Evolutionary conservation across 352 stramenopile species (phyloP).

Genomic region (Globisporangium echinulatum): DNA sequence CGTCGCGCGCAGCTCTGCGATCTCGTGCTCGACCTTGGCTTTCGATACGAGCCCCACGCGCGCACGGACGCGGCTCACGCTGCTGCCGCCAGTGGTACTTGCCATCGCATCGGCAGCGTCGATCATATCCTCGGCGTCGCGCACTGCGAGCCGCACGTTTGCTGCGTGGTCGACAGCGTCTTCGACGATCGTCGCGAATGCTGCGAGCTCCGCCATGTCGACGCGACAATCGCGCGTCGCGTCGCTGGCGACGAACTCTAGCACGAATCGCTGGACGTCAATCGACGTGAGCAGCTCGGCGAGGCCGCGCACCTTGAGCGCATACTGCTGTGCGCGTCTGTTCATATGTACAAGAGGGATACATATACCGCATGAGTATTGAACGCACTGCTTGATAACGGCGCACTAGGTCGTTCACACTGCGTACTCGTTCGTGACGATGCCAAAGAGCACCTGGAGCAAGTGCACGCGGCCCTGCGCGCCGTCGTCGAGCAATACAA

Average conservation of each 20-base stretch:
- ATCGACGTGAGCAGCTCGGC: slow-evolving; percentile 28
- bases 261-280: slow-evolving; percentile 52
- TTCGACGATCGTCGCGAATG: slow-evolving; percentile 53
- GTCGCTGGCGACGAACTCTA: slow-evolving; percentile 39
- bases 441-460: slow-evolving; percentile 44
- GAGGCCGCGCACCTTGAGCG: slow-evolving; percentile 35
- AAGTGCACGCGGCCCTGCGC: slow-evolving; percentile 37
- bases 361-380: neutral
- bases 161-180: slow-evolving; percentile 41
- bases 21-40: slow-evolving; percentile 51
- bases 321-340: slow-evolving; percentile 33
- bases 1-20: slow-evolving; percentile 32
- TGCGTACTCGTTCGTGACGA: slow-evolving; percentile 57
- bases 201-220: slow-evolving; percentile 31
- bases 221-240: slow-evolving; percentile 19
- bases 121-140: slow-evolving; percentile 60
- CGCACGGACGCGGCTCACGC: slow-evolving; percentile 26
- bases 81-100: neutral
- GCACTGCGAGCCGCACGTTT: slow-evolving; percentile 33
- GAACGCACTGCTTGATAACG: too few species aligned
- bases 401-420: neutral
- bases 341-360: neutral
- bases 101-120: slow-evolving; percentile 16
- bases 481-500: slow-evolving; percentile 32
- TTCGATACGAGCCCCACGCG: slow-evolving; percentile 45